Evolutionary conservation across 371 early-diverging fungal genomes (phyloP), one percentile per base, ranked within the genome.

Genomic region (Mucor ambiguus): DNA sequence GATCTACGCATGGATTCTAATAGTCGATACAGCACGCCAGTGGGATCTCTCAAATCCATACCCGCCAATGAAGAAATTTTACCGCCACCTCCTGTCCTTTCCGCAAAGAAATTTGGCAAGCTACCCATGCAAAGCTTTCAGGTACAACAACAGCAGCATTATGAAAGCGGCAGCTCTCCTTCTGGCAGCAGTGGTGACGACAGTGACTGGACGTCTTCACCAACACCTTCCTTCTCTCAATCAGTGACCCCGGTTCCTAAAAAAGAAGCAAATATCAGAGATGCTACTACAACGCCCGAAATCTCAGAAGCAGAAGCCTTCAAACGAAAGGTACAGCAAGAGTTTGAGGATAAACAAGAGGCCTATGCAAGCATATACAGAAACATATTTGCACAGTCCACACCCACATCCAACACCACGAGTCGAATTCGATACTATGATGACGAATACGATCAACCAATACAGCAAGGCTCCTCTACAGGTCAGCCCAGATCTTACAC

Each of bases 221-320:
- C 22, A 38, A 5, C 63, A 56, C 16, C 55, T 11, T 63, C 56
- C 20, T 20, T 44, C 18, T 44, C 44, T 20, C 4, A 9, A 44
- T 44, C 44, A 44, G 20, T 44, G 20, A 44, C 44, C 10, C 37
- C 41, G 0, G 54, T 41, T 28, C 54, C n/a, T 9, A 52, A 41
- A n/a, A 60, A 8, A 20, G n/a, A 20, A 9, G 10, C 44, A 44
- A n/a, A n/a, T 3, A 26, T 20, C 20, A 38, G 11, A n/a, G 2
- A 41, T 8, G 9, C 11, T 11, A 43, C n/a, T 44, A 26, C 64
- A 46, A 33, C 49, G 9, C 58, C 58, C 18, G 63, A 7, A 16
- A 26, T 60, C 41, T 52, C 55, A 8, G 66, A 66, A 24, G 66
- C 66, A 30, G 66, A 66, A 26, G 18, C 22, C n/a, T 55, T 60